Base-by-base conservation (phyloP, 345 rosid genomes). In the Eucalyptus polyanthemos region DNA sequence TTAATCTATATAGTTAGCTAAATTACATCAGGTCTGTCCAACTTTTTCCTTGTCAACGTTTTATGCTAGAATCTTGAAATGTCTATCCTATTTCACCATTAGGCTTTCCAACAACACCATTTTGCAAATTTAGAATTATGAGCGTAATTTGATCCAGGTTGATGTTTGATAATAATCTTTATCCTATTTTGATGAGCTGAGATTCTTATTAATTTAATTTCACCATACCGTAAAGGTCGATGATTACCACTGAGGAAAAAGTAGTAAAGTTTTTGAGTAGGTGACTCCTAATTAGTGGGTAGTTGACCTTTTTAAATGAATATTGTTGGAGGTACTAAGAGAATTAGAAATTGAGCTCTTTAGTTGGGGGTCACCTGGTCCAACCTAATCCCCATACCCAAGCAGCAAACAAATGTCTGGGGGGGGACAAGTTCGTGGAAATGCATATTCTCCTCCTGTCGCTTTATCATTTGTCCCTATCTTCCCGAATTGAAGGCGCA, bases 131-230 rank as follows among this genome's bases (percentile, higher is more conserved):
- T 14, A 65, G 37, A 65, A 65, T 65, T 7, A 2, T 14, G 76
- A 65, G 72, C 15, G 19, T 14, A 65, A 4, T n/a, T 7, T 65
- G 76, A n/a, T 2, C 6, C 0, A 0, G 5, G 3, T 0, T n/a
- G 17, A 65, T 65, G 9, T 31, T n/a, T 65, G 37, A n/a, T 7
- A 7, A n/a, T 14, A 65, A 6, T n/a, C 76, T 29, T 65, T n/a
- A n/a, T 27, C 3, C 34, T 65, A n/a, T 65, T n/a, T 0, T 14
- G 0, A 62, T 65, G 37, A 4, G 76, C 21, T 65, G 9, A 65
- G 7, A 0, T 14, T 65, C 21, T 65, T 65, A 65, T 13, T 65
- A 65, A 14, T 14, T 65, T 7, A 15, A 65, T 65, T 65, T 29
- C 9, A n/a, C 10, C 37, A 4, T 29, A n/a, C 2, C 0, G 10